Conservation (phyloP, 129 eudicot species). For the Lactuca saligna region DNA sequence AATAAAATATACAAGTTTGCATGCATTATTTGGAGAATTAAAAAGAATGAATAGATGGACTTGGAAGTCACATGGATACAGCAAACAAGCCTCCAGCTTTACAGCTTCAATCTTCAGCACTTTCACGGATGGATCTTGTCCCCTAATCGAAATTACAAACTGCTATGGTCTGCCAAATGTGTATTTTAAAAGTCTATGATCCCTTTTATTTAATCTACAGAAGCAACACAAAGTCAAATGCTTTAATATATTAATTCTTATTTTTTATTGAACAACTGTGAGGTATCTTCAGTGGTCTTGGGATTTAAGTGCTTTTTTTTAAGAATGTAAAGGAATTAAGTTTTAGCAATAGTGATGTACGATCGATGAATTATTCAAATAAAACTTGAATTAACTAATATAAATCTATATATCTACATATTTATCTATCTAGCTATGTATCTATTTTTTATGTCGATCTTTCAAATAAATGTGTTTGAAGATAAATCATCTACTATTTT, state of each 20-base stretch:
- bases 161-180: slow-evolving; percentile 39
- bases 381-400: neutral
- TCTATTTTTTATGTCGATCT: no score
- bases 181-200: slow-evolving; percentile 35
- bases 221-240: slow-evolving; percentile 28
- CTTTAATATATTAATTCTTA: slow-evolving; percentile 4
- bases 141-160: slow-evolving; percentile 35
- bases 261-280: slow-evolving; percentile 8
- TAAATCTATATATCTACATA: no score
- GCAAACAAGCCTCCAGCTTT: slow-evolving; percentile 45
- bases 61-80: slow-evolving; percentile 46
- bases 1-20: slow-evolving; percentile 32
- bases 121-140: slow-evolving; percentile 47
- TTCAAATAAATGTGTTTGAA: no score
- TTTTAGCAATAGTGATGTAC: neutral
- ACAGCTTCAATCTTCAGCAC: slow-evolving; percentile 42
- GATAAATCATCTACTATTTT: no score
- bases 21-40: slow-evolving; percentile 23
- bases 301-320: slow-evolving; percentile 1
- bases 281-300: slow-evolving; percentile 13
- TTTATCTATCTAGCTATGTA: no score
- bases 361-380: no score
- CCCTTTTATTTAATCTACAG: slow-evolving; percentile 29
- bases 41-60: slow-evolving; percentile 21
- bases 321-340: neutral